phyloP scores from a whole-genome alignment of 2,329 filamentous ascomycete genomes.

The Colletotrichum siamense region DNA sequence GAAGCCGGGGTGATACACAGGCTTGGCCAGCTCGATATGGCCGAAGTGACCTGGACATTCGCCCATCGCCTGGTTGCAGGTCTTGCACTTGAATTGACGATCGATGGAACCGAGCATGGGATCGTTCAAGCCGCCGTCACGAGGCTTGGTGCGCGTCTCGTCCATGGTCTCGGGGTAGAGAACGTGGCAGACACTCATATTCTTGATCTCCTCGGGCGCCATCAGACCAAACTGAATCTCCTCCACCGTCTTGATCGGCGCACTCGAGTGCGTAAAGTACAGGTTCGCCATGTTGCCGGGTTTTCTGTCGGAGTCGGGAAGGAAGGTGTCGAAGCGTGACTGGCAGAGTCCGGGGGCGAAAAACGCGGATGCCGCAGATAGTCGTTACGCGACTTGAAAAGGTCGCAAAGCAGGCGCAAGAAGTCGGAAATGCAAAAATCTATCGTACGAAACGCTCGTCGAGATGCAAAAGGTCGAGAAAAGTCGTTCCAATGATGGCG shows the following conservation, averaged over 20 bases:
- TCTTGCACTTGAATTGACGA: conserved; percentile 92
- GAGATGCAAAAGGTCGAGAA: conserved; percentile 37
- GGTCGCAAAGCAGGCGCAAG: conserved; percentile 27
- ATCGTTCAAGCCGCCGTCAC: conserved; percentile 92
- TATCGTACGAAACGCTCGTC: conserved; percentile 29
- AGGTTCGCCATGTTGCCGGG: conserved; percentile 84
- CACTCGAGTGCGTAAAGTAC: conserved; percentile 88
- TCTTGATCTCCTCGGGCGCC: conserved; percentile 98
- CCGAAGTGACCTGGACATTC: conserved; percentile 98
- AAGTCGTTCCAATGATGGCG: conserved; percentile 43
- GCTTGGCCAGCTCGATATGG: conserved; percentile 96
- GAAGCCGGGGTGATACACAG: conserved; percentile 94
- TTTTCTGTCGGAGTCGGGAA: conserved; percentile 22
- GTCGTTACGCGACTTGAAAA: conserved; percentile 24
- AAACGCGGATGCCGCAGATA: background rate
- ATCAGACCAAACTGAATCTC: conserved; percentile 99
- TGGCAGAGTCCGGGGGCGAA: background rate
- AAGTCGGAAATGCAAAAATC: conserved; percentile 24
- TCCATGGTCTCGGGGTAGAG: conserved; percentile 99
- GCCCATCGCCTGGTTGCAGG: conserved; percentile 93
- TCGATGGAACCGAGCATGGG: conserved; percentile 96
- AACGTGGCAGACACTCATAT: conserved; percentile 96
- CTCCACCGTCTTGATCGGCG: conserved; percentile 95
- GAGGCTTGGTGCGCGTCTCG: conserved; percentile 88
- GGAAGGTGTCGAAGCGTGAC: background rate